Conservation (phyloP, 1,284 basidiomycete species). For the Ganoderma lingzhi region DNA sequence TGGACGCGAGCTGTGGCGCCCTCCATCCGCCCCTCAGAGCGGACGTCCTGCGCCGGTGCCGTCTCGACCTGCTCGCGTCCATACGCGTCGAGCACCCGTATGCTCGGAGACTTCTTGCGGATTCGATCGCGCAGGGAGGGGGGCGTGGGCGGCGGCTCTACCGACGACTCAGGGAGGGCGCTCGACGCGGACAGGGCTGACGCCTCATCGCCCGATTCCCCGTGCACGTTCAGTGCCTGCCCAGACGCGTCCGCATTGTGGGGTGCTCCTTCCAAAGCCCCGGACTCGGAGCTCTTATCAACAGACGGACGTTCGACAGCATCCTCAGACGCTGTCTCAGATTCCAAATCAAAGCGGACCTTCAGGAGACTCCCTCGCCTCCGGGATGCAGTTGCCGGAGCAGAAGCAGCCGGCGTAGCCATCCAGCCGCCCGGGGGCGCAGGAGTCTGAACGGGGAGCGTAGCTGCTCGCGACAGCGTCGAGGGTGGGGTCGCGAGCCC, state of each 20-base stretch:
- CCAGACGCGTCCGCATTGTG: slow-evolving; percentile 9
- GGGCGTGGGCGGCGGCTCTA: slow-evolving; percentile 31
- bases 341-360: slow-evolving; percentile 71
- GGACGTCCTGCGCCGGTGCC: background rate
- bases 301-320: slow-evolving; percentile 35
- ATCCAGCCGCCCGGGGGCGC: slow-evolving; percentile 77
- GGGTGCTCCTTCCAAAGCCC: slow-evolving; percentile 11
- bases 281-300: slow-evolving; percentile 21
- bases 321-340: slow-evolving; percentile 47
- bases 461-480: slow-evolving; percentile 38
- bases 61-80: slow-evolving; percentile 46
- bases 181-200: slow-evolving; percentile 13
- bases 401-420: slow-evolving; percentile 74
- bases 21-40: slow-evolving; percentile 3
- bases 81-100: slow-evolving; percentile 69
- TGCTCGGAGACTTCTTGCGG: slow-evolving; percentile 47
- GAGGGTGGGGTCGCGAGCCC: slow-evolving; percentile 32
- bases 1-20: slow-evolving; percentile 13
- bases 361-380: slow-evolving; percentile 53
- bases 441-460: slow-evolving; percentile 64
- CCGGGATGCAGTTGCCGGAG: slow-evolving; percentile 44
- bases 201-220: slow-evolving; percentile 22
- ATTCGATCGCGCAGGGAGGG: slow-evolving; percentile 29
- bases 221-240: slow-evolving; percentile 6
- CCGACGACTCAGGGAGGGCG: slow-evolving; percentile 21